These are phyloP conservation scores for Fusarium continuum DNA, from an alignment of 2,329 filamentous ascomycete species.

Conservation along the genomic window DNA sequence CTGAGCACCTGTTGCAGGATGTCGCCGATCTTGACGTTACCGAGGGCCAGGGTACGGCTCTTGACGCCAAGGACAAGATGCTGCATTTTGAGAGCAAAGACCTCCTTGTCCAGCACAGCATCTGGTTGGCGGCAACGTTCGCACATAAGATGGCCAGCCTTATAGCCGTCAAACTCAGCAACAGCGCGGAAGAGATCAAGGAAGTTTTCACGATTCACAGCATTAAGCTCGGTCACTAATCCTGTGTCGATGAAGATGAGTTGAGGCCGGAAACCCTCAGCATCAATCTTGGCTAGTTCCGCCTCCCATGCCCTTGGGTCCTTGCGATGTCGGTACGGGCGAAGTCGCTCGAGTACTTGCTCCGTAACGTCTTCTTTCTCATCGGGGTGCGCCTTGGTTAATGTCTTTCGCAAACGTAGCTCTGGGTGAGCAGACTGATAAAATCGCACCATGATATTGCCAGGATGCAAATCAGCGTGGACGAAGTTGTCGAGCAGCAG, in stretches of 20 bases:
- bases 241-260: slow-evolving; percentile 98
- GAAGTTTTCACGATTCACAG: slow-evolving; percentile 87
- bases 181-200: slow-evolving; percentile 94
- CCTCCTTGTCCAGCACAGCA: slow-evolving; percentile 85
- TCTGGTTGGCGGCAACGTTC: slow-evolving; percentile 93
- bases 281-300: slow-evolving; percentile 79
- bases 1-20: slow-evolving; percentile 88
- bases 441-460: slow-evolving; percentile 99
- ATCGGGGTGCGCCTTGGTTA: slow-evolving; percentile 51
- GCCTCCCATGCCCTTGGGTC: slow-evolving; percentile 76
- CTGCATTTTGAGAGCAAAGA: slow-evolving; percentile 97
- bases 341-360: slow-evolving; percentile 80
- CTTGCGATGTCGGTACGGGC: slow-evolving; percentile 71
- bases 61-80: slow-evolving; percentile 93
- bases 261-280: slow-evolving; percentile 90
- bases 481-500: slow-evolving; percentile 97
- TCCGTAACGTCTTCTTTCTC: slow-evolving; percentile 82
- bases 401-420: slow-evolving; percentile 53
- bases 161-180: slow-evolving; percentile 96
- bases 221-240: slow-evolving; percentile 91
- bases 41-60: slow-evolving; percentile 86
- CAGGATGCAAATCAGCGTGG: slow-evolving; percentile 94
- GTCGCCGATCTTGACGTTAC: slow-evolving; percentile 95
- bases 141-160: slow-evolving; percentile 94
- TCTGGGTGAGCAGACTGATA: slow-evolving; percentile 82